Base-by-base conservation (phyloP, 768 basidiomycete genomes). In the Inosperma sp. region DNA sequence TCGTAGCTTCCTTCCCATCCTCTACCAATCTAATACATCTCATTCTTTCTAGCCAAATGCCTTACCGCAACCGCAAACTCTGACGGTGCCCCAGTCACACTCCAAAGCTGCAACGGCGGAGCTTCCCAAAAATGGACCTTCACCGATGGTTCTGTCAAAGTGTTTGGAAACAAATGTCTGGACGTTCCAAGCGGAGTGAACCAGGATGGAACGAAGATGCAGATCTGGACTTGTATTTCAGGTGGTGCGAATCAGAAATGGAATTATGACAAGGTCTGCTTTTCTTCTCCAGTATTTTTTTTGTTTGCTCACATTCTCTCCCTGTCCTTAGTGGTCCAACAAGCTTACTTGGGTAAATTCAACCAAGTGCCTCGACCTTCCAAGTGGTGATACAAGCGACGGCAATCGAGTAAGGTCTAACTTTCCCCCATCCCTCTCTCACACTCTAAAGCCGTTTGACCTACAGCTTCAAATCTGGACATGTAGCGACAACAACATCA, bases 401-500 rank as follows among this genome's bases (percentile, higher is more conserved):
- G 75, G 75, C 1, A 78, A 67, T 31, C 65, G 61, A 9, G 77
- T 78, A 61, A 30, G 72, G n/a, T n/a, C n/a, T n/a, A n/a, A n/a
- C n/a, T n/a, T n/a, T n/a, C n/a, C n/a, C n/a, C n/a, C n/a, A n/a
- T n/a, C n/a, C n/a, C n/a, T n/a, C n/a, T n/a, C n/a, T n/a, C 16
- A 10, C 33, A 27, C 33, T 6, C 16, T 4, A 29, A n/a, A n/a
- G n/a, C 21, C 45, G 10, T 39, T 26, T 21, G 50, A n/a, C 60
- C n/a, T n/a, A n/a, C n/a, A 79, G 76, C 63, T 74, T 12, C 75
- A 78, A 67, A 62, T 79, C 46, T 80, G 74, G 72, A 53, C 54
- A 22, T 80, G 78, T 62, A 60, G 55, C 25, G 27, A 60, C 51
- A 60, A 62, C 35, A 76, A 72, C 58, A 55, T 70, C n/a, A 79